These are phyloP conservation scores for Talaromyces piceae DNA, from an alignment of 2,329 filamentous ascomycete species.

Conservation along the genomic window DNA sequence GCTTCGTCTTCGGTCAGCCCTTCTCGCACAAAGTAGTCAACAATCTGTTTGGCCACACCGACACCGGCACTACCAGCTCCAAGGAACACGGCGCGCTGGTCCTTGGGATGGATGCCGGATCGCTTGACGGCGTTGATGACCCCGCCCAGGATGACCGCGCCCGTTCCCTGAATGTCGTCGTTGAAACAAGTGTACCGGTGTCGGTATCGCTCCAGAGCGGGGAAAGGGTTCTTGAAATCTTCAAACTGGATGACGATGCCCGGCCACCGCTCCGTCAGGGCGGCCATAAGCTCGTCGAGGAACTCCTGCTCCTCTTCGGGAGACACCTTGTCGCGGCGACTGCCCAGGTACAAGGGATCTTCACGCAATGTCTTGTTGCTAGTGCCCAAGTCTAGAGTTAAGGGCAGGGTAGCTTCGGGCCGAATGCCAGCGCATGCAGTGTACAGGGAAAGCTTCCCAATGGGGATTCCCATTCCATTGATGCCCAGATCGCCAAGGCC, in stretches of 20 bases:
- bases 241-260: constrained; percentile 84
- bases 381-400: constrained; percentile 58
- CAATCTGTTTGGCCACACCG: constrained; percentile 94
- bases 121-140: constrained; percentile 71
- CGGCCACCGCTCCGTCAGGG: constrained; percentile 69
- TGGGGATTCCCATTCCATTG: constrained; percentile 96
- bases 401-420: constrained; percentile 59
- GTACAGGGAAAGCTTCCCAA: constrained; percentile 93
- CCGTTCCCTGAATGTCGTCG: constrained; percentile 96
- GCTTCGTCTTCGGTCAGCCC: constrained; percentile 84
- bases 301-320: constrained; percentile 78
- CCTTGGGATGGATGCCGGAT: constrained; percentile 74
- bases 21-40: constrained; percentile 91
- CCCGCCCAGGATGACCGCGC: constrained; percentile 85
- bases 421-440: constrained; percentile 92
- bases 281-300: constrained; percentile 95
- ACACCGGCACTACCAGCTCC: constrained; percentile 93
- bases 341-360: constrained; percentile 86
- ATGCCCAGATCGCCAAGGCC: constrained; percentile 92
- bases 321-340: constrained; percentile 72
- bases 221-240: constrained; percentile 97
- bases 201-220: constrained; percentile 83
- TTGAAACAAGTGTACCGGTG: constrained; percentile 93
- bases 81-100: constrained; percentile 93
- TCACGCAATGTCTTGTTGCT: constrained; percentile 58